phyloP scores from a whole-genome alignment of 352 stramenopile genomes.

The Globisporangium splendens region DNA sequence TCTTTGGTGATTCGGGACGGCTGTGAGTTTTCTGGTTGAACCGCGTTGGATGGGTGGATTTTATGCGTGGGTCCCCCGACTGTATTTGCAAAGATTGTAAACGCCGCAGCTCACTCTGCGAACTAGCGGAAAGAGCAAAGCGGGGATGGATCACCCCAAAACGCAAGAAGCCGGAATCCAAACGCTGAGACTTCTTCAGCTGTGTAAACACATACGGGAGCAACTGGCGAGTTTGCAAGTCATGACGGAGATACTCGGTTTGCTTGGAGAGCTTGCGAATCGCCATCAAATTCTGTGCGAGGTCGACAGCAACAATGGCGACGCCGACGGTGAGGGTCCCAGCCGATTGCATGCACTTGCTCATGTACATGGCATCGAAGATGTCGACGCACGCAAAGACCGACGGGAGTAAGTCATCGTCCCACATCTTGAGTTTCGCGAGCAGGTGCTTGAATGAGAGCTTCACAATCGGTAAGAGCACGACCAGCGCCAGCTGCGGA shows the following conservation, averaged over 20 bases:
- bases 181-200: no score
- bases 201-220: not conserved
- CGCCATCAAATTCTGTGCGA: constrained; percentile 1
- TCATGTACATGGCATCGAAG: constrained; percentile 16
- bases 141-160: no score
- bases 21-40: not conserved
- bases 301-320: constrained; percentile 5
- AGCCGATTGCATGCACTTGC: constrained; percentile 21
- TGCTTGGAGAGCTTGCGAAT: not conserved
- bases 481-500: constrained; percentile 2
- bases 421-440: not conserved
- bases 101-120: no score
- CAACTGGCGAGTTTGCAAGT: not conserved
- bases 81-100: no score
- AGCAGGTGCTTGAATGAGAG: not conserved
- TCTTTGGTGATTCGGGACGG: not conserved
- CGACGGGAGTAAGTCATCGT: not conserved
- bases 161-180: no score
- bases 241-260: not conserved
- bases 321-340: constrained; percentile 15
- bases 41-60: no score
- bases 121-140: no score
- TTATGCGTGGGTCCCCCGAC: no score
- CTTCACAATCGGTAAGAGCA: constrained; percentile 11
- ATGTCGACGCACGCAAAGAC: constrained; percentile 1